Evolutionary conservation across 208 protist genomes (phyloP), one percentile per base, ranked within the genome.

Genomic region (Leishmania braziliensis): DNA sequence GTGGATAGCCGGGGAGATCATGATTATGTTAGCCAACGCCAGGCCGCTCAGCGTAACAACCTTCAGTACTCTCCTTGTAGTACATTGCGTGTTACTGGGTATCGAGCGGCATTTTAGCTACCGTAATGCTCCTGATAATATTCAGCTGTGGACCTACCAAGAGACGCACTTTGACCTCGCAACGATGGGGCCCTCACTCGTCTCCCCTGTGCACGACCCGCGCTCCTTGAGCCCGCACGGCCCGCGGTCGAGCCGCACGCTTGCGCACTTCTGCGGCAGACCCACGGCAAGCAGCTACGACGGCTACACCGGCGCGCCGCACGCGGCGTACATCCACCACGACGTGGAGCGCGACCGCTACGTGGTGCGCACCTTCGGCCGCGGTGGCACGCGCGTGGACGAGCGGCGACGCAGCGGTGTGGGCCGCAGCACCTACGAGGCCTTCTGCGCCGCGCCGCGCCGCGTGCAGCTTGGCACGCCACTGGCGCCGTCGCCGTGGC

Each of bases 341-440:
- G 79, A 82, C 79, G 50, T 63, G 79, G 72, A 82, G 58, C 79
- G 46, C 79, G 72, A 82, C 79, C 72, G 79, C 79, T 82, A 73
- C 79, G 72, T 82, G 58, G 79, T 77, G 79, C 79, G 79, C 79
- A 73, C 72, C 29, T 82, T 82, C 71, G 79, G 79, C 72, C 79
- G 72, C 39, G 79, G 79, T 56, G 72, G 79, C 62, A 77, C 65
- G 58, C 79, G 79, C 29, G 79, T 82, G 50, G 79, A 82, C 62
- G 58, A 78, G 48, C 79, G 70, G 48, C 70, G 70, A 9, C 70
- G 48, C 43, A 39, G 46, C 3, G 70, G 70, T 16, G 48, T 75
- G 46, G 79, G 79, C 58, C 79, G 79, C 50, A 78, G 79, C 62
- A 78, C 56, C 71, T 82, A 82, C 72, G 79, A 82, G 48, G 39